phyloP scores from a whole-genome alignment of 805 yeast species.

The Osmozyma mogii region DNA sequence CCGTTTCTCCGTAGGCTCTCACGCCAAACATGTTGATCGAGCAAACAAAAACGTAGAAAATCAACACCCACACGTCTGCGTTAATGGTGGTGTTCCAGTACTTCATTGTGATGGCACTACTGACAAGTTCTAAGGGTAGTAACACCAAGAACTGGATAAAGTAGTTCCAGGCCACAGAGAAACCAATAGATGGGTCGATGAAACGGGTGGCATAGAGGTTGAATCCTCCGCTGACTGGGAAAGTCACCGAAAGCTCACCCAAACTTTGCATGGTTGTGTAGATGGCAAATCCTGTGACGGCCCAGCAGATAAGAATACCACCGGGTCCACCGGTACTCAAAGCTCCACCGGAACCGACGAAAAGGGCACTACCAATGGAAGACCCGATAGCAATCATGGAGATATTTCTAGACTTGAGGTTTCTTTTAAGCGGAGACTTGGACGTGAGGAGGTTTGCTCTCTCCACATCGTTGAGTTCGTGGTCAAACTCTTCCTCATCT shows the following conservation, averaged over 20 bases:
- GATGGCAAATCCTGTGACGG: constrained; percentile 28
- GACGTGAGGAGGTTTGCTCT: constrained; percentile 34
- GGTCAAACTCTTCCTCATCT: constrained; percentile 18
- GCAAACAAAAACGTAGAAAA: constrained; percentile 42
- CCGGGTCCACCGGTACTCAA: constrained; percentile 69
- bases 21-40: constrained; percentile 46
- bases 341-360: constrained; percentile 65
- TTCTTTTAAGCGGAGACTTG: constrained; percentile 39
- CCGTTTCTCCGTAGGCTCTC: constrained; percentile 50
- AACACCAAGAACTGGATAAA: constrained; percentile 46
- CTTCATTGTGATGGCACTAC: constrained; percentile 32
- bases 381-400: constrained; percentile 83
- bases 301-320: constrained; percentile 33
- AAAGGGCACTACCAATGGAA: constrained; percentile 75
- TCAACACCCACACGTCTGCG: constrained; percentile 40
- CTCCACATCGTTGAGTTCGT: constrained; percentile 26
- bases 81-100: constrained; percentile 12
- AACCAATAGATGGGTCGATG: constrained; percentile 63
- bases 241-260: constrained; percentile 44
- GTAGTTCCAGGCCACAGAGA: constrained; percentile 69
- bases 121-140: constrained; percentile 58
- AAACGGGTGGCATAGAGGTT: constrained; percentile 56
- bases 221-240: constrained; percentile 40
- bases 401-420: constrained; percentile 44
- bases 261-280: constrained; percentile 33